Conservation (phyloP, 164 flowering plant genomes). For the Stephania cephalantha region DNA sequence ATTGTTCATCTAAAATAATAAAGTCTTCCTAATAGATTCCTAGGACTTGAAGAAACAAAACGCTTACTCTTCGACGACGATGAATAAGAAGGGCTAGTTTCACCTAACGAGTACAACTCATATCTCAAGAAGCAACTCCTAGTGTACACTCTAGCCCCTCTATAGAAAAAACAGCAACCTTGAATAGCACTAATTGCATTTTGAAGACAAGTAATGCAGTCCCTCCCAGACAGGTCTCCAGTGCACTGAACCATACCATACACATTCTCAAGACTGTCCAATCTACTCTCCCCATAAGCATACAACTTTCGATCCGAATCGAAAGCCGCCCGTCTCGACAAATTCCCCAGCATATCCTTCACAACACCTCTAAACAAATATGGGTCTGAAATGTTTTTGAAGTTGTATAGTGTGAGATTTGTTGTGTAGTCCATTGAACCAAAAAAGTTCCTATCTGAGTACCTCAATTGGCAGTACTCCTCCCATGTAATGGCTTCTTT, state of each 20-base stretch:
- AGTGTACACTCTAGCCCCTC: conserved; percentile 30
- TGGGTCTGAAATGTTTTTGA: conserved; percentile 17
- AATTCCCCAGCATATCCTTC: conserved; percentile 10
- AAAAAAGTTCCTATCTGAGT: conserved; percentile 21
- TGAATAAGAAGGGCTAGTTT: background rate
- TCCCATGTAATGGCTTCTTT: conserved; percentile 30
- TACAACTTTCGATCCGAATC: conserved; percentile 13
- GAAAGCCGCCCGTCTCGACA: conserved; percentile 18
- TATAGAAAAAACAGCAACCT: conserved; percentile 12
- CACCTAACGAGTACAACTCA: conserved; percentile 26
- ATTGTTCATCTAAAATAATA: background rate
- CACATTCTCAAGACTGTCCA: background rate
- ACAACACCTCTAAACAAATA: conserved; percentile 11
- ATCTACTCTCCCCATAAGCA: conserved; percentile 17
- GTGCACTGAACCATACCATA: conserved; percentile 45
- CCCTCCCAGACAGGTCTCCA: conserved; percentile 18
- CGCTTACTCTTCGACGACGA: background rate
- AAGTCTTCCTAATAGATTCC: background rate
- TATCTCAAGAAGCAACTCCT: conserved; percentile 33
- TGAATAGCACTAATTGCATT: conserved; percentile 7
- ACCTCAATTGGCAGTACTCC: conserved; percentile 29
- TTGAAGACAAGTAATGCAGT: conserved; percentile 26
- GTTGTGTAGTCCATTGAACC: conserved; percentile 19
- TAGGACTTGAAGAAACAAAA: background rate
- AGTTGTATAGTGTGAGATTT: conserved; percentile 8